phyloP scores from a whole-genome alignment of 2,329 filamentous ascomycete genomes.

The Cercospora sp. region DNA sequence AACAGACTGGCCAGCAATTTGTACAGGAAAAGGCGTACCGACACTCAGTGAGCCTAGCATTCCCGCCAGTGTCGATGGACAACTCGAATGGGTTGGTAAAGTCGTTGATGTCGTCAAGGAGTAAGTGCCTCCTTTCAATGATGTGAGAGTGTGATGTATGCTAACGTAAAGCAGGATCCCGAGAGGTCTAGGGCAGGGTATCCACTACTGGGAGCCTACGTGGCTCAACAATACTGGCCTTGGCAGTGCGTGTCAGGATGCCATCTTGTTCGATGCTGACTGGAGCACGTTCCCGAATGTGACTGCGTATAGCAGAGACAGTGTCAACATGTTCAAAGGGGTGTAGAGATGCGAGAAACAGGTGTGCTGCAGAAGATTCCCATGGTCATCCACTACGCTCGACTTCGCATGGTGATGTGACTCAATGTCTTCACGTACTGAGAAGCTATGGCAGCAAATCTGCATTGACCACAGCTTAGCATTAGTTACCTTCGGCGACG shows the following conservation, averaged over 20 bases:
- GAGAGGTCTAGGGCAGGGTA: slow-evolving; percentile 35
- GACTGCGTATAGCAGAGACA: slow-evolving; percentile 30
- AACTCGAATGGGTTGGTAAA: slow-evolving; percentile 35
- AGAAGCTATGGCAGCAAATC: too few species aligned
- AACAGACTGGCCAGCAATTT: slow-evolving; percentile 38
- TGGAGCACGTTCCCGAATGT: slow-evolving; percentile 34
- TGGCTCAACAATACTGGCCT: slow-evolving; percentile 39
- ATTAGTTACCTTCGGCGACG: too few species aligned
- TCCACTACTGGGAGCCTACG: slow-evolving; percentile 38
- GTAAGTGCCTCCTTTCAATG: background rate
- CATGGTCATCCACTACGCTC: too few species aligned
- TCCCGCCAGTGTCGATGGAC: slow-evolving; percentile 31
- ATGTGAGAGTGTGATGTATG: background rate
- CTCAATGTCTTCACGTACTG: too few species aligned
- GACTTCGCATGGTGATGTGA: too few species aligned
- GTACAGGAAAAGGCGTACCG: slow-evolving; percentile 30
- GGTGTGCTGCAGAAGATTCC: background rate
- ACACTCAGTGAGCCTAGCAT: slow-evolving; percentile 37
- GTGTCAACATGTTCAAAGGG: slow-evolving; percentile 33
- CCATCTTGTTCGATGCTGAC: slow-evolving; percentile 35
- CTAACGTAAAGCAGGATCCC: slow-evolving; percentile 25
- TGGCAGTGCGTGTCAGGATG: slow-evolving; percentile 34
- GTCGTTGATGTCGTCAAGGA: slow-evolving; percentile 34
- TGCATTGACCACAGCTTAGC: too few species aligned
- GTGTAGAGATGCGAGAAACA: background rate